A percentile compares a stretch with the other conserved stretches of the same genome.
Evolutionary conservation across 2,329 filamentous ascomycete genomes (phyloP).

Genomic region (Beauveria scarabaeidicola): DNA sequence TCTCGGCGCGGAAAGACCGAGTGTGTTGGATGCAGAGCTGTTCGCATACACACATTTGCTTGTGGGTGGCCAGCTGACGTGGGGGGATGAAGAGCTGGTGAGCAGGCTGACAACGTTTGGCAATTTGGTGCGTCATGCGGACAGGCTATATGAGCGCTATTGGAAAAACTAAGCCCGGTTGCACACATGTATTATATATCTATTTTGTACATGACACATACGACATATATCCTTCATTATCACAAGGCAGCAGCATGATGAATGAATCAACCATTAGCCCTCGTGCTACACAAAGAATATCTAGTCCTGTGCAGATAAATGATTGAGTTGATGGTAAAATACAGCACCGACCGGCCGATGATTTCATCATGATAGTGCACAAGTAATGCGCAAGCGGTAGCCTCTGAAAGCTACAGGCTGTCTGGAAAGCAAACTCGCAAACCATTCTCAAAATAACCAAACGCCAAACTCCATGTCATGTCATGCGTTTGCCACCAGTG

Average conservation of each 20-base stretch:
- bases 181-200: background rate
- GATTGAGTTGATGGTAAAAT: background rate
- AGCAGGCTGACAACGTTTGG: constrained; percentile 47
- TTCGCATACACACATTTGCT: constrained; percentile 86
- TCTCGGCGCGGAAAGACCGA: constrained; percentile 45
- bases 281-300: background rate
- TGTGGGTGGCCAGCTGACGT: constrained; percentile 53
- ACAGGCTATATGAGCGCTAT: constrained; percentile 28
- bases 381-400: background rate
- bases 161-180: background rate
- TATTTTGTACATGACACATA: background rate
- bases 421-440: background rate
- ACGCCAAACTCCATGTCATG: constrained; percentile 3
- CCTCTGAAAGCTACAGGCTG: background rate
- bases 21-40: constrained; percentile 76
- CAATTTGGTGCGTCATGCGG: constrained; percentile 48
- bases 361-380: background rate
- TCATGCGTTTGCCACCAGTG: background rate
- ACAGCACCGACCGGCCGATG: background rate
- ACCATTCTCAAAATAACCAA: background rate
- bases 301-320: background rate
- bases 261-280: background rate
- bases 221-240: background rate
- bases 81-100: constrained; percentile 54
- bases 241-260: background rate